Evolutionary conservation across 352 stramenopile genomes (phyloP).

Genomic region (Globisporangium megalacanthum): DNA sequence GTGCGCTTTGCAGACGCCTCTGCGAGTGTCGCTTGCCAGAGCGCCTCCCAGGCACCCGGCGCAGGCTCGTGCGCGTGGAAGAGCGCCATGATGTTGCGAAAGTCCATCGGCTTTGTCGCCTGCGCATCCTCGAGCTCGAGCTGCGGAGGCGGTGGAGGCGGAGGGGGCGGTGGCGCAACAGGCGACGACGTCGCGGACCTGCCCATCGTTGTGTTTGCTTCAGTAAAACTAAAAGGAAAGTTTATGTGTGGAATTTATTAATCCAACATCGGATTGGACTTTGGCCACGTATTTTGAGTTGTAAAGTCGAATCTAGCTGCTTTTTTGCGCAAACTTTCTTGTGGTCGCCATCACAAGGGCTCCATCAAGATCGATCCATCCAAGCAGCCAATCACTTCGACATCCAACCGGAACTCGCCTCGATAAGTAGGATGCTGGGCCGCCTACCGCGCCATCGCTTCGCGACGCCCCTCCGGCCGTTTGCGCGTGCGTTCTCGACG

Average conservation of each 20-base stretch:
- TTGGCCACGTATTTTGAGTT: neutral
- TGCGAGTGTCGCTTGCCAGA: conserved; percentile 46
- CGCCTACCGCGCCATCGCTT: conserved; percentile 4
- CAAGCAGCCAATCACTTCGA: neutral
- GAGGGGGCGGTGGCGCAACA: conserved; percentile 27
- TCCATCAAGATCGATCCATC: conserved; percentile 1
- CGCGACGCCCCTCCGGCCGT: neutral
- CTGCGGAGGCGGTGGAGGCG: conserved; percentile 30
- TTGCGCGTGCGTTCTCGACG: conserved; percentile 32
- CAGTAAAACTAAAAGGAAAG: neutral
- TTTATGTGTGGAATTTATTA: neutral
- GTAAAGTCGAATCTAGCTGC: neutral
- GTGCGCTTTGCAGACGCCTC: conserved; percentile 25
- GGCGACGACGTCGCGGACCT: conserved; percentile 21
- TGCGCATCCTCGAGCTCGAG: conserved; percentile 22
- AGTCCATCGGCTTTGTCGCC: conserved; percentile 46
- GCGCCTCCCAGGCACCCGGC: conserved; percentile 21
- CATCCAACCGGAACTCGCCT: neutral
- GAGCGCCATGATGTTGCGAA: conserved; percentile 59
- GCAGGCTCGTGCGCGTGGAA: conserved; percentile 33
- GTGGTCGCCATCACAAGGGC: neutral
- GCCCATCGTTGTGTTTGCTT: conserved; percentile 5
- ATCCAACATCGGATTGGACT: neutral
- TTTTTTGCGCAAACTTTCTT: conserved; percentile 5
- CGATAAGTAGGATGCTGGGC: conserved; percentile 11